A percentile compares a stretch with the other conserved stretches of the same genome.
phyloP scores from a whole-genome alignment of 768 basidiomycete species.

The Punctularia strigosozonata region DNA sequence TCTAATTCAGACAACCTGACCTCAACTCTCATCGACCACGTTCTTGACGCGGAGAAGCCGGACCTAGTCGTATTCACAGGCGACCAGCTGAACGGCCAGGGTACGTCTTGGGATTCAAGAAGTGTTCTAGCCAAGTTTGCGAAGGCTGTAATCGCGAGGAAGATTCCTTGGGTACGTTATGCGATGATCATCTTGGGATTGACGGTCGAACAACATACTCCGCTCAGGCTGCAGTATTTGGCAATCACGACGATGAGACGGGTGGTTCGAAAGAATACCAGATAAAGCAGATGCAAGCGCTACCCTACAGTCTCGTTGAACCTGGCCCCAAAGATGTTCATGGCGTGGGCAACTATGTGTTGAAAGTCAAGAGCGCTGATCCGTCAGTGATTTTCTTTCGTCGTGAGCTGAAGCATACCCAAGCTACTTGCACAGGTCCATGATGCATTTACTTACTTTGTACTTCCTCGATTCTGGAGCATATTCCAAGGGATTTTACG shows the following conservation, averaged over 20 bases:
- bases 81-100: conserved; percentile 90
- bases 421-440: conserved; percentile 38
- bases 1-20: conserved; percentile 70
- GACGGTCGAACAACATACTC: too few relatives aligned
- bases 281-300: conserved; percentile 53
- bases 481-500: conserved; percentile 49
- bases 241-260: conserved; percentile 85
- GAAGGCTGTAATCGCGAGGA: conserved; percentile 54
- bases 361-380: conserved; percentile 79
- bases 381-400: conserved; percentile 36
- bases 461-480: conserved; percentile 88
- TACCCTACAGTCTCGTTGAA: conserved; percentile 81
- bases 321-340: conserved; percentile 75
- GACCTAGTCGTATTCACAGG: conserved; percentile 89
- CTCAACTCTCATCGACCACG: conserved; percentile 51
- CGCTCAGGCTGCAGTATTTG: conserved; percentile 85
- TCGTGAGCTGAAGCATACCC: background rate
- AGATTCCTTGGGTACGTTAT: conserved; percentile 91
- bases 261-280: conserved; percentile 54
- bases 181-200: too few relatives aligned
- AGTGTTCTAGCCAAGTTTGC: conserved; percentile 88
- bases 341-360: conserved; percentile 85
- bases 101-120: conserved; percentile 79
- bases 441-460: conserved; percentile 77
- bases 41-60: conserved; percentile 74